Conservation (phyloP, 2,329 filamentous ascomycete species). For the Stagonosporopsis tanaceti region DNA sequence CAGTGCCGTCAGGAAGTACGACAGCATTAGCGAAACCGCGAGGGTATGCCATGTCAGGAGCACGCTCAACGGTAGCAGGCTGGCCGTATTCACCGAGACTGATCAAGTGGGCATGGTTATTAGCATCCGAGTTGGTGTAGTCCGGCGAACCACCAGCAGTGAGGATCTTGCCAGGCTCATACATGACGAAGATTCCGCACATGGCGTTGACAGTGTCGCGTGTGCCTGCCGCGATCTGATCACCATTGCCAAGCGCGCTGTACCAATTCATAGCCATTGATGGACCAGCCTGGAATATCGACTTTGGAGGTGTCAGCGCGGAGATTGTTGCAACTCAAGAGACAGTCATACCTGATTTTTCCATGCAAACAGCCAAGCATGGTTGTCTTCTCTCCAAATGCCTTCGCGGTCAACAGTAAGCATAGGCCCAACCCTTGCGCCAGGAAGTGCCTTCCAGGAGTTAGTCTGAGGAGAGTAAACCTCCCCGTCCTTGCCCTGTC, state of each 20-base stretch:
- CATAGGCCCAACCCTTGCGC: conserved; percentile 27
- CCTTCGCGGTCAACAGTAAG: conserved; percentile 34
- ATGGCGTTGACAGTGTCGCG: conserved; percentile 33
- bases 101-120: conserved; percentile 32
- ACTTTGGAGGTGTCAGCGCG: not conserved
- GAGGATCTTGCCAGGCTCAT: conserved; percentile 38
- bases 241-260: conserved; percentile 29
- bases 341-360: conserved; percentile 8
- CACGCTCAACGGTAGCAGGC: conserved; percentile 31
- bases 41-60: conserved; percentile 35
- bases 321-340: not conserved
- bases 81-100: conserved; percentile 30
- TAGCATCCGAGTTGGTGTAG: conserved; percentile 33
- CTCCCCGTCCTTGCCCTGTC: conserved; percentile 35
- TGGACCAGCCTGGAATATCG: conserved; percentile 36
- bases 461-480: conserved; percentile 32
- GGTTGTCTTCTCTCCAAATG: conserved; percentile 37
- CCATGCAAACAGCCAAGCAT: conserved; percentile 36
- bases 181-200: conserved; percentile 39
- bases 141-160: conserved; percentile 35
- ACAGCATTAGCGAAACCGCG: conserved; percentile 37
- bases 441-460: conserved; percentile 32
- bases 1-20: conserved; percentile 38
- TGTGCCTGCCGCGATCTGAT: conserved; percentile 28
- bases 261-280: conserved; percentile 39